A percentile compares a stretch with the other conserved stretches of the same genome.
Evolutionary conservation across 306 rosid species (phyloP).

Genomic region (Argentina anserina): DNA sequence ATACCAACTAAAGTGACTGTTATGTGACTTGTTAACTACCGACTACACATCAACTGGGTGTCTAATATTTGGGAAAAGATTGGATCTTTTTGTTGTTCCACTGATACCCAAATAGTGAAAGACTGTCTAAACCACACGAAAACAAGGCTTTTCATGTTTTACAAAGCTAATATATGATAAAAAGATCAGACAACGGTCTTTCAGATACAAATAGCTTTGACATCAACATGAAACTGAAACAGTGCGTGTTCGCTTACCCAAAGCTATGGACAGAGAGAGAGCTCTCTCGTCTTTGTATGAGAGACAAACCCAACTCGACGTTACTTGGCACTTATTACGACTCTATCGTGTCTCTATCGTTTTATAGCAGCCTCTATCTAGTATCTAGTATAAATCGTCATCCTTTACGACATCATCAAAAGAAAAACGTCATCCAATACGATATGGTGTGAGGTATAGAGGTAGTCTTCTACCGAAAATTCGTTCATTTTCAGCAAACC

Average conservation of each 20-base stretch:
- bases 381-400: no score
- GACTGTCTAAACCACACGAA: background rate
- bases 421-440: no score
- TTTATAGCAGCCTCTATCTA: no score
- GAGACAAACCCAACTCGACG: background rate
- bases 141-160: background rate
- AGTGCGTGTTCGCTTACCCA: background rate
- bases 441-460: no score
- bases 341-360: no score
- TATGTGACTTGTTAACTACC: background rate
- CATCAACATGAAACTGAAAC: background rate
- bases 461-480: no score
- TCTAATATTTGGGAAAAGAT: background rate
- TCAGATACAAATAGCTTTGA: background rate
- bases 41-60: background rate
- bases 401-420: no score
- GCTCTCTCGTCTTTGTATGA: background rate
- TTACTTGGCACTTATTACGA: background rate
- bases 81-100: background rate
- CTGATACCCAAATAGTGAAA: background rate
- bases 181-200: background rate
- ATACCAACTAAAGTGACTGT: background rate
- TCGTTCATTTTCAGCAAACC: no score
- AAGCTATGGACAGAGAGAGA: background rate
- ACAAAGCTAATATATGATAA: background rate